Evolutionary conservation across 2,329 filamentous ascomycete genomes (phyloP).

Genomic region (Xylariomycetidae sp.): DNA sequence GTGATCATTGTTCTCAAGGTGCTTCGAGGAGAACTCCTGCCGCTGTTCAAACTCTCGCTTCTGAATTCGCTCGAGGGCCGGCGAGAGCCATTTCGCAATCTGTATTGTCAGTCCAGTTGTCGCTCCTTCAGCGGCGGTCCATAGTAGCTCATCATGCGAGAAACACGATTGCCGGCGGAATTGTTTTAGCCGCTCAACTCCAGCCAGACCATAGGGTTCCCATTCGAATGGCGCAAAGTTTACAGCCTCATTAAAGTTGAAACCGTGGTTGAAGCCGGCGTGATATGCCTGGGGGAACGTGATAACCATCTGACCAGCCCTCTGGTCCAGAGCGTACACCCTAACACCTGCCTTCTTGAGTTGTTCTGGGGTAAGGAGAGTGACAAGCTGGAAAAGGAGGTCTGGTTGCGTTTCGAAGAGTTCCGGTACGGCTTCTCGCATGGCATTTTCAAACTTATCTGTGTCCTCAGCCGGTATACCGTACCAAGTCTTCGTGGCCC

Average conservation of each 20-base stretch:
- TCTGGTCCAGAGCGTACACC: conserved; percentile 92
- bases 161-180: conserved; percentile 94
- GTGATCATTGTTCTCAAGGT: conserved; percentile 52
- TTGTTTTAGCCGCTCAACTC: conserved; percentile 78
- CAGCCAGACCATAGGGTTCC: conserved; percentile 85
- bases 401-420: conserved; percentile 96
- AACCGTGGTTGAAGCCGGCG: conserved; percentile 96
- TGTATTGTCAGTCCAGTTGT: conserved; percentile 68
- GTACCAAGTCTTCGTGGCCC: conserved; percentile 98
- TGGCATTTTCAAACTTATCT: conserved; percentile 90
- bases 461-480: conserved; percentile 92
- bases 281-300: conserved; percentile 98
- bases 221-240: conserved; percentile 95
- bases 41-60: conserved; percentile 68
- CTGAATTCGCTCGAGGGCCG: conserved; percentile 75
- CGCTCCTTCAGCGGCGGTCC: conserved; percentile 81
- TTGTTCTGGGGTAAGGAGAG: conserved; percentile 87
- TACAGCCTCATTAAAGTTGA: conserved; percentile 98
- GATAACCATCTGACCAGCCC: conserved; percentile 91
- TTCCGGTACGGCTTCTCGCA: conserved; percentile 92
- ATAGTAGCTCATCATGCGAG: conserved; percentile 89
- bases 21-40: conserved; percentile 61
- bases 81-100: conserved; percentile 91
- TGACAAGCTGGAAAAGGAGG: conserved; percentile 95
- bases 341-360: conserved; percentile 87